A percentile compares a stretch with the other conserved stretches of the same genome.
These are phyloP conservation scores for Coniochaeta pulveracea DNA, from an alignment of 2,329 filamentous ascomycete species.

Conservation along the genomic window DNA sequence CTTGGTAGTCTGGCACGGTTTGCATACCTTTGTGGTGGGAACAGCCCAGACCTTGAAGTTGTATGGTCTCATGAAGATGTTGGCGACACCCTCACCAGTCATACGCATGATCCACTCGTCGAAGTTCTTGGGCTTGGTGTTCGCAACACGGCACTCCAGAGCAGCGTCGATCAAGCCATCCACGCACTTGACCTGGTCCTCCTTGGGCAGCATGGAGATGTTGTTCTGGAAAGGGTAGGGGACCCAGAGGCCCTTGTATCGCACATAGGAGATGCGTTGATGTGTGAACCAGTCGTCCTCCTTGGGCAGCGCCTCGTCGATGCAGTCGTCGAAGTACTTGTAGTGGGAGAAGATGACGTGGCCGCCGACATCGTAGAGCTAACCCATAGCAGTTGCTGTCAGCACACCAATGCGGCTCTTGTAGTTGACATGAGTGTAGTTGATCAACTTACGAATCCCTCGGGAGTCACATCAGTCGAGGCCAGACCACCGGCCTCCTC, in stretches of 20 bases:
- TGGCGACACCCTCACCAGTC: constrained; percentile 78
- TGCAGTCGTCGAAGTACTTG: constrained; percentile 99
- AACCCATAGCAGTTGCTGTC: no score
- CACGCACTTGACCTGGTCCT: constrained; percentile 89
- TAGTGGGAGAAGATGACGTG: constrained; percentile 99
- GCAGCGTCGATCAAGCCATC: constrained; percentile 95
- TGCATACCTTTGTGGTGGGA: constrained; percentile 91
- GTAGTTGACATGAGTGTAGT: not conserved
- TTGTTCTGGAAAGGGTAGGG: constrained; percentile 99
- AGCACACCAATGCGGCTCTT: not conserved
- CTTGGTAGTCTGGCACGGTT: no score
- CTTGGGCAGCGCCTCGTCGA: constrained; percentile 91
- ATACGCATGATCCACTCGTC: constrained; percentile 97
- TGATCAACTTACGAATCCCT: constrained; percentile 72
- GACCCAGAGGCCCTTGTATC: constrained; percentile 93
- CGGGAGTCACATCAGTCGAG: constrained; percentile 85
- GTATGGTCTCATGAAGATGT: constrained; percentile 98
- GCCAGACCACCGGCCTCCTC: constrained; percentile 91
- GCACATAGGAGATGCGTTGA: constrained; percentile 97
- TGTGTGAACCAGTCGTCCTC: constrained; percentile 95
- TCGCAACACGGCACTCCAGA: constrained; percentile 73
- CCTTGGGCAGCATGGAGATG: constrained; percentile 94
- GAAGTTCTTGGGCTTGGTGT: constrained; percentile 89
- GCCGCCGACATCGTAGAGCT: constrained; percentile 97
- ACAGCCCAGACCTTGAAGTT: constrained; percentile 99